Base-by-base conservation (phyloP, 345 rosid genomes). In the Eucalyptus pumila region DNA sequence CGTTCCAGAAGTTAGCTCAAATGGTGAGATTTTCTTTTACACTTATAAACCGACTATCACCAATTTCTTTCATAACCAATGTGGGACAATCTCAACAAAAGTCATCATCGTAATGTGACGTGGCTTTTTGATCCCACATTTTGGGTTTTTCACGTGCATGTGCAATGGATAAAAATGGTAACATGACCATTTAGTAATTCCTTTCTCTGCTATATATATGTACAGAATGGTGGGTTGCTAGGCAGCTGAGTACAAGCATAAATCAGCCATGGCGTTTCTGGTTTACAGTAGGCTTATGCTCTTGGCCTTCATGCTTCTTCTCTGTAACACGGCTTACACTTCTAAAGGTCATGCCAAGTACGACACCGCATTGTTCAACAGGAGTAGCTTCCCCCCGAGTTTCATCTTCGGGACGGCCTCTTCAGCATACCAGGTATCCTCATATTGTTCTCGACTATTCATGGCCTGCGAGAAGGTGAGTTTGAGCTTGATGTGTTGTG, bases 331-430 rank as follows among this genome's bases (percentile, higher is more conserved):
- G 27, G 80, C 56, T 21, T 12, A 17, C 10, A 21, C 42, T 60
- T 40, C 42, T 5, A 13, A 72, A 49, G 58, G 32, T 45, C 13
- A 4, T 17, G 44, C 34, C 27, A 10, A 72, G 45, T 81, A 89
- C 27, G 87, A 85, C 81, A 60, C 45, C 44, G 60, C 86, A 11
- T 65, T 67, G 4, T 45, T 89, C 30, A 91, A 89, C 14, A 88
- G 92, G 54, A 85, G 88, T 47, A 91, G 92, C 45, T 92, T 92
- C 67, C 93, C 92, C 7, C 23, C 85, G 5, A 88, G 89, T 11
- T 92, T 92, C 81, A 14, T 89, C 54, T 92, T 92, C 24, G 92
- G 93, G 50, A 87, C 92, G 5, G 91, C 91, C 48, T 87, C 90
- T 32, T 87, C 92, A 32, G 88, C 93, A 23, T 91, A 90, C 80